Percentiles rank a stretch among this genome's conserved stretches.
phyloP scores from a whole-genome alignment of 305 asterid species.

The Ajuga reptans region DNA sequence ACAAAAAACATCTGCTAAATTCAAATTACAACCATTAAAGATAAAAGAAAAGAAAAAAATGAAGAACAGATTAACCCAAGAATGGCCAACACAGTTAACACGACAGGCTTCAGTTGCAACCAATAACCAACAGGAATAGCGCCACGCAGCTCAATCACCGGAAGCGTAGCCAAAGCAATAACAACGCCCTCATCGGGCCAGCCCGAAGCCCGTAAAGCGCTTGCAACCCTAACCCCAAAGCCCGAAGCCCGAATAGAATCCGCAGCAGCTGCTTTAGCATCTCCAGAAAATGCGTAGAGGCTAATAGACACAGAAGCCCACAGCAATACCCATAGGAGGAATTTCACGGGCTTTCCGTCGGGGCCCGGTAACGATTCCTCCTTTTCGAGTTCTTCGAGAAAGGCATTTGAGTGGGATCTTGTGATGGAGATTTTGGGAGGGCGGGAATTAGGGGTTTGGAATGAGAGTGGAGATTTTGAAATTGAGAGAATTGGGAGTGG shows the following conservation, averaged over 20 bases:
- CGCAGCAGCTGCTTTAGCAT: slow-evolving; percentile 63
- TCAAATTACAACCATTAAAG: background rate
- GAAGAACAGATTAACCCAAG: slow-evolving; percentile 54
- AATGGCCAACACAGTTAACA: slow-evolving; percentile 52
- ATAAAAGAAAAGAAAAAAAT: background rate
- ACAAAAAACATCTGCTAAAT: background rate
- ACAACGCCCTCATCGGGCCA: slow-evolving; percentile 83
- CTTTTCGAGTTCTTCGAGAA: slow-evolving; percentile 30
- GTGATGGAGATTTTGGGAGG: slow-evolving; percentile 9
- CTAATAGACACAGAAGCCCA: slow-evolving; percentile 75
- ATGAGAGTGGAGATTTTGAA: slow-evolving; percentile 20
- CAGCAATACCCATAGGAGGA: slow-evolving; percentile 47
- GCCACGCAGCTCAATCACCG: slow-evolving; percentile 90
- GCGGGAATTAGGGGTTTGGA: background rate
- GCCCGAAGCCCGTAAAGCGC: slow-evolving; percentile 60
- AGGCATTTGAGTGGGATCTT: slow-evolving; percentile 31
- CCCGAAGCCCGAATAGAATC: slow-evolving; percentile 77
- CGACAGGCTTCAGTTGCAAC: slow-evolving; percentile 59
- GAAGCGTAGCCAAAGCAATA: slow-evolving; percentile 74
- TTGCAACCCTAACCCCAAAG: slow-evolving; percentile 69
- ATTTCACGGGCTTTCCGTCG: slow-evolving; percentile 46
- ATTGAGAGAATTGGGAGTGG: slow-evolving; percentile 21
- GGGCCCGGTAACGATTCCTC: slow-evolving; percentile 31
- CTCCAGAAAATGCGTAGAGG: slow-evolving; percentile 55
- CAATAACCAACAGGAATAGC: slow-evolving; percentile 94